A percentile compares a stretch with the other conserved stretches of the same genome.
These are phyloP conservation scores for Cystobasidium ongulense DNA, from an alignment of 768 basidiomycete species.

Conservation along the genomic window DNA sequence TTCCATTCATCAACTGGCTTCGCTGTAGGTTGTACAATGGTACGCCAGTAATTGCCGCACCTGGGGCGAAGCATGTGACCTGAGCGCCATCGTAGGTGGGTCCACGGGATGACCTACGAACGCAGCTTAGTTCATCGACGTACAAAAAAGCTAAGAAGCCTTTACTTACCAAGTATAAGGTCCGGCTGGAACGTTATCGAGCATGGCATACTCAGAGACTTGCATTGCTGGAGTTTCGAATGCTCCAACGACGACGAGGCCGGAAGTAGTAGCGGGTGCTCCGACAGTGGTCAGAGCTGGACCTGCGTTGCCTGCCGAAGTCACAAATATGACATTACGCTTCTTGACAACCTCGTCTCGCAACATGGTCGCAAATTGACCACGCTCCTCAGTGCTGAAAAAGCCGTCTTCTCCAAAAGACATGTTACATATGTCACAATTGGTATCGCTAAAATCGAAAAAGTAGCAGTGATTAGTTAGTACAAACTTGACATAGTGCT, in stretches of 20 bases:
- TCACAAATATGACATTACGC: slow-evolving; percentile 31
- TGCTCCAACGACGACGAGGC: slow-evolving; percentile 25
- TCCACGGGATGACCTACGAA: slow-evolving; percentile 20
- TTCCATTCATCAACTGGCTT: slow-evolving; percentile 30
- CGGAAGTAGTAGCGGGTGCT: slow-evolving; percentile 23
- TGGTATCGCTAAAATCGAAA: not conserved
- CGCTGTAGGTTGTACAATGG: slow-evolving; percentile 28
- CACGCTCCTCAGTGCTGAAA: slow-evolving; percentile 9
- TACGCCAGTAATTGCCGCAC: slow-evolving; percentile 30
- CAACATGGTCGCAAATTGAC: slow-evolving; percentile 16
- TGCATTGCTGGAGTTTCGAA: slow-evolving; percentile 24
- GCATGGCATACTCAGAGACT: slow-evolving; percentile 25
- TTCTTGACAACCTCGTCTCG: slow-evolving; percentile 33
- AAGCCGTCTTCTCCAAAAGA: slow-evolving; percentile 31
- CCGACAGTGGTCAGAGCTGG: slow-evolving; percentile 33
- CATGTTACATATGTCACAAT: slow-evolving; percentile 33
- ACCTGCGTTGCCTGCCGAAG: slow-evolving; percentile 25
- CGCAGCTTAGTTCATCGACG: not conserved
- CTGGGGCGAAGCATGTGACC: slow-evolving; percentile 25
- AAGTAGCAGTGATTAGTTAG: not conserved
- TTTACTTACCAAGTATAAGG: slow-evolving; percentile 21
- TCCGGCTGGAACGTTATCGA: slow-evolving; percentile 30
- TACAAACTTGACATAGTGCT: too few relatives aligned
- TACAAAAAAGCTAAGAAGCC: not conserved
- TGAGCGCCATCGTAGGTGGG: slow-evolving; percentile 26